Conservation (phyloP, 2,329 filamentous ascomycete species). For the Fusarium palustre region DNA sequence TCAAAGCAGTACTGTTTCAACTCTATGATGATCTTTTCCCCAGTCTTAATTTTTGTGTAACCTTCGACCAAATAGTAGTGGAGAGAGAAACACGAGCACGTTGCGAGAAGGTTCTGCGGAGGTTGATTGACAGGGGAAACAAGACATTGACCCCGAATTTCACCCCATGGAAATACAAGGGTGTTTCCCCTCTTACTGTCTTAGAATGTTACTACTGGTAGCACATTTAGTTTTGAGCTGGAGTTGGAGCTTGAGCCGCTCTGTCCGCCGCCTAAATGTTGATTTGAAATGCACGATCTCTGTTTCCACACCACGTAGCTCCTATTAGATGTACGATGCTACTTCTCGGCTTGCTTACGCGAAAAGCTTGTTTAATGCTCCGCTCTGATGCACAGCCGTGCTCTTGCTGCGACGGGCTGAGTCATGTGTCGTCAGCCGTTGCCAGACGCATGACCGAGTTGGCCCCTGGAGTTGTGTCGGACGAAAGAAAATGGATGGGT, state of each 20-base stretch:
- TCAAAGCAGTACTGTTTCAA: background rate
- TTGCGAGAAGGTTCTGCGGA: background rate
- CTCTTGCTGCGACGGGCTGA: background rate
- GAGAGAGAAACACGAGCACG: background rate
- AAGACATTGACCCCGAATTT: no score
- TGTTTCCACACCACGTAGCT: fast-evolving
- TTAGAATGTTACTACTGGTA: no score
- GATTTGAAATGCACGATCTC: fast-evolving
- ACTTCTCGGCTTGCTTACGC: background rate
- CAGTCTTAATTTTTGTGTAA: fast-evolving
- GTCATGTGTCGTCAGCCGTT: fast-evolving
- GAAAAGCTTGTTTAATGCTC: background rate
- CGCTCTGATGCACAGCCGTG: background rate
- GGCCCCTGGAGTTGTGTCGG: background rate
- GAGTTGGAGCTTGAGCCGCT: no score
- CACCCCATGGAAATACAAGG: no score
- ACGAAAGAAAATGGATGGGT: background rate
- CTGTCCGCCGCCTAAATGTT: background rate
- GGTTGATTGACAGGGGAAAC: no score
- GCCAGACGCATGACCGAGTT: fast-evolving
- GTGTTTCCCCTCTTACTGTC: no score
- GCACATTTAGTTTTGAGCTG: no score
- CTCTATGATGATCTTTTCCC: background rate
- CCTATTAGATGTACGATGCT: background rate
- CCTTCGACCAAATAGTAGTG: no score